These are phyloP conservation scores for Starmerella geochares DNA, from an alignment of 805 yeast genomes.

Conservation along the genomic window DNA sequence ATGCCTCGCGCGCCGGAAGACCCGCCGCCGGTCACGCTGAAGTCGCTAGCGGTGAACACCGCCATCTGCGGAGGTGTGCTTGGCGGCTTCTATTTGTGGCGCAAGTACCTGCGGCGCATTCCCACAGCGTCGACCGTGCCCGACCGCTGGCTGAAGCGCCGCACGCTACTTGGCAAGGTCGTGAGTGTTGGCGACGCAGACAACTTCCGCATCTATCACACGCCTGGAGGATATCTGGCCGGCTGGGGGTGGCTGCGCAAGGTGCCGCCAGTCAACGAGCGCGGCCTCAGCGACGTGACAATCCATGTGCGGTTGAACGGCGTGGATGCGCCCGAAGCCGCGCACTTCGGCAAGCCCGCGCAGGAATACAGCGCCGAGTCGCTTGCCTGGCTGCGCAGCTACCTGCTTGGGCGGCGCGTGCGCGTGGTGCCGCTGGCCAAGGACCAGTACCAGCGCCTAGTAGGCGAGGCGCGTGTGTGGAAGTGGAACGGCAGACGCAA, in stretches of 20 bases:
- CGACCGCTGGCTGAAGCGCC: slow-evolving; percentile 34
- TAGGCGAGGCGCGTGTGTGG: slow-evolving; percentile 57
- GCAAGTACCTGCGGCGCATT: slow-evolving; percentile 41
- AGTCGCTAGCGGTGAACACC: slow-evolving; percentile 12
- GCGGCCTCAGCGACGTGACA: slow-evolving; percentile 49
- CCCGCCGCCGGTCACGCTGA: slow-evolving; percentile 13
- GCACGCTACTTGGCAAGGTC: slow-evolving; percentile 57
- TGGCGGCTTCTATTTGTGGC: slow-evolving; percentile 39
- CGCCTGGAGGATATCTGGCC: slow-evolving; percentile 77
- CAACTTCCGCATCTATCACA: slow-evolving; percentile 81
- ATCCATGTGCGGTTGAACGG: slow-evolving; percentile 79
- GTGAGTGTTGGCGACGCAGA: slow-evolving; percentile 94
- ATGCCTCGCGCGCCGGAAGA: slow-evolving; percentile 22
- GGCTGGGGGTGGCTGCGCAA: slow-evolving; percentile 92
- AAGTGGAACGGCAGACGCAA: slow-evolving; percentile 64
- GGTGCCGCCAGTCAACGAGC: slow-evolving; percentile 47
- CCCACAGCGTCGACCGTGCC: slow-evolving; percentile 47
- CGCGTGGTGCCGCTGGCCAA: slow-evolving; percentile 66
- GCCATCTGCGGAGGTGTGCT: slow-evolving; percentile 32
- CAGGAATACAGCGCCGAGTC: slow-evolving; percentile 86
- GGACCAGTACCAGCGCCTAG: slow-evolving; percentile 86
- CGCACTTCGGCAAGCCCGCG: slow-evolving; percentile 88
- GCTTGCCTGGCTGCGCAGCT: slow-evolving; percentile 58
- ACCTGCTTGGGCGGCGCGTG: slow-evolving; percentile 55
- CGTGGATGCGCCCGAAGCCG: slow-evolving; percentile 91